phyloP scores from a whole-genome alignment of 495 filamentous ascomycete genomes.

The Tuber magnatum region DNA sequence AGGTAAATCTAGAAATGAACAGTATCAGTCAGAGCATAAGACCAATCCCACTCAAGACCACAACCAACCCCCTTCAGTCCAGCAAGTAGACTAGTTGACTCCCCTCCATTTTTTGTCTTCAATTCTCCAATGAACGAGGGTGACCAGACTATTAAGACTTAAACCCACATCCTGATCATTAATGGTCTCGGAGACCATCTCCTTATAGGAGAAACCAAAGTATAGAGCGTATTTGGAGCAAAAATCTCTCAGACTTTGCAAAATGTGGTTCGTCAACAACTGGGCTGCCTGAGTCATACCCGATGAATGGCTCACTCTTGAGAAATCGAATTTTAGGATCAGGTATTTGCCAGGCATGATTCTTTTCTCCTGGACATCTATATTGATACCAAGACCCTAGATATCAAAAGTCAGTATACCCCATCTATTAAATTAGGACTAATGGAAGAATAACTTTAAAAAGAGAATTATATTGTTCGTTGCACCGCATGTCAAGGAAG shows the following conservation, averaged over 20 bases:
- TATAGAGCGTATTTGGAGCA: not conserved
- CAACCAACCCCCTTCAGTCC: not conserved
- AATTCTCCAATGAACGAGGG: not conserved
- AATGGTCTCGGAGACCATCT: slow-evolving; percentile 9
- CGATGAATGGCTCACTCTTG: not conserved
- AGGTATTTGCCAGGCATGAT: slow-evolving; percentile 1
- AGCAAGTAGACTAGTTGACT: not conserved
- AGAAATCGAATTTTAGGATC: slow-evolving; percentile 2
- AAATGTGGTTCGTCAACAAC: not conserved
- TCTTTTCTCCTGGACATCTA: not conserved
- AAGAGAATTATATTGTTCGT: slow-evolving; percentile 6
- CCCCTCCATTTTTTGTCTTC: not conserved
- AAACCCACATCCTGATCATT: not conserved
- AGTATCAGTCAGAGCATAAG: not conserved
- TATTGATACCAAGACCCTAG: not conserved
- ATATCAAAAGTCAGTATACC: too few species aligned
- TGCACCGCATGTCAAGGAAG: slow-evolving; percentile 8
- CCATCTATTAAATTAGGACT: too few species aligned
- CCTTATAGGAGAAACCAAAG: not conserved
- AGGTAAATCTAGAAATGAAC: slow-evolving; percentile 2
- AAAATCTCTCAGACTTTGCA: not conserved
- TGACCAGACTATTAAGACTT: not conserved
- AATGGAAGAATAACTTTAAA: slow-evolving; percentile 14
- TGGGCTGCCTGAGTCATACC: not conserved
- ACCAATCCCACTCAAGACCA: not conserved